These are phyloP conservation scores for Sapria himalayana DNA, from an alignment of 345 rosid species.

Conservation along the genomic window DNA sequence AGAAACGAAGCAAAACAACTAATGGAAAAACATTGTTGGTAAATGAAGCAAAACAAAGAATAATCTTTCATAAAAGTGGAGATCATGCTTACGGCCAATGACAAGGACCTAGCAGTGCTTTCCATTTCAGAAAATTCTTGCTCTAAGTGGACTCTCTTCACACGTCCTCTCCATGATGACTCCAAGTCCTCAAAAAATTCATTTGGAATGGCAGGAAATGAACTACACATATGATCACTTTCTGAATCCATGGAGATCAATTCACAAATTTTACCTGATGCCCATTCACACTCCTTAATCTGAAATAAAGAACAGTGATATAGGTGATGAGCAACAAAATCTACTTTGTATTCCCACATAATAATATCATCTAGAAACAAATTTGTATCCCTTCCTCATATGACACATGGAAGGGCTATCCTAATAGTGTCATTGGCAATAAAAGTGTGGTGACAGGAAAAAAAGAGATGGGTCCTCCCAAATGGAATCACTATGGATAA, in stretches of 20 bases:
- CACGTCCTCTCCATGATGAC: constrained; percentile 66
- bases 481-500: too few relatives aligned
- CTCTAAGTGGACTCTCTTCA: constrained; percentile 58
- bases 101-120: constrained; percentile 45
- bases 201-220: constrained; percentile 26
- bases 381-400: too few relatives aligned
- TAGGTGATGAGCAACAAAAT: neutral
- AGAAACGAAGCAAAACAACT: too few relatives aligned
- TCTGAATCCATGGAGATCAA: constrained; percentile 55
- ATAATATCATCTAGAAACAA: too few relatives aligned
- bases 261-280: constrained; percentile 42
- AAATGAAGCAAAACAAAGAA: too few relatives aligned
- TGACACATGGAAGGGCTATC: too few relatives aligned
- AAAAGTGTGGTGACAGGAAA: too few relatives aligned
- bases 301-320: constrained; percentile 10
- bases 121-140: constrained; percentile 45
- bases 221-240: constrained; percentile 28
- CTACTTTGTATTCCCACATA: too few relatives aligned
- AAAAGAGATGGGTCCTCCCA: too few relatives aligned
- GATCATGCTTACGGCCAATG: constrained; percentile 52
- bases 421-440: too few relatives aligned
- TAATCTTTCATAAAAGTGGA: too few relatives aligned
- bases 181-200: constrained; percentile 90
- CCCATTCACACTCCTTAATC: constrained; percentile 64
- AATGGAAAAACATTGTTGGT: too few relatives aligned